Evolutionary conservation across 2,329 filamentous ascomycete species (phyloP).

Genomic region (Akanthomyces lecanii): DNA sequence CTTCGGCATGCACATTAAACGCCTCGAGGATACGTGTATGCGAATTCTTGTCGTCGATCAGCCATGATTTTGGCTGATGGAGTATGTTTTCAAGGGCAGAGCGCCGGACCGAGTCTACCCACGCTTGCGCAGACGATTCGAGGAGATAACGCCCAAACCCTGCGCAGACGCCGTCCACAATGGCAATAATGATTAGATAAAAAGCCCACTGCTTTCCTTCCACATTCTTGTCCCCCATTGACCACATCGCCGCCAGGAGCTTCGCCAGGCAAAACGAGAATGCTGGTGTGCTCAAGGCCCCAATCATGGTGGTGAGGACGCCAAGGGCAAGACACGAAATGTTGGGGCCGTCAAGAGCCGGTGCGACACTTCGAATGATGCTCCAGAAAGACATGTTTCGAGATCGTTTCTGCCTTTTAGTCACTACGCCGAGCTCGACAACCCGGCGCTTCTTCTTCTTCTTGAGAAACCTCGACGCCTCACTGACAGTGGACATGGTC

Average conservation of each 20-base stretch:
- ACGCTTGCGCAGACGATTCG: conserved; percentile 67
- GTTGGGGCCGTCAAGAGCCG: conserved; percentile 53
- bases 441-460: background rate
- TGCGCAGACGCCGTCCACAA: conserved; percentile 60
- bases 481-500: background rate
- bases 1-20: conserved; percentile 78
- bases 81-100: conserved; percentile 67
- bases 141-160: conserved; percentile 68
- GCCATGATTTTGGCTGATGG: conserved; percentile 73
- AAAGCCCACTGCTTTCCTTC: conserved; percentile 64
- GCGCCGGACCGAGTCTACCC: conserved; percentile 68
- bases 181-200: conserved; percentile 62
- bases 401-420: background rate
- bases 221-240: conserved; percentile 42
- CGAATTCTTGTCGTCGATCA: conserved; percentile 64
- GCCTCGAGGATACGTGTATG: conserved; percentile 62
- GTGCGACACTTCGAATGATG: conserved; percentile 42
- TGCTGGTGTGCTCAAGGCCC: conserved; percentile 63
- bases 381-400: background rate
- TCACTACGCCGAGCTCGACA: background rate
- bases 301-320: conserved; percentile 50
- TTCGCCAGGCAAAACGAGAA: conserved; percentile 75
- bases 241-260: conserved; percentile 67
- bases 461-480: background rate
- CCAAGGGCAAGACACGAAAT: conserved; percentile 56